Evolutionary conservation across 1,284 basidiomycete species (phyloP), one percentile per base, ranked within the genome.

Genomic region (Rhodotorula glutinis): DNA sequence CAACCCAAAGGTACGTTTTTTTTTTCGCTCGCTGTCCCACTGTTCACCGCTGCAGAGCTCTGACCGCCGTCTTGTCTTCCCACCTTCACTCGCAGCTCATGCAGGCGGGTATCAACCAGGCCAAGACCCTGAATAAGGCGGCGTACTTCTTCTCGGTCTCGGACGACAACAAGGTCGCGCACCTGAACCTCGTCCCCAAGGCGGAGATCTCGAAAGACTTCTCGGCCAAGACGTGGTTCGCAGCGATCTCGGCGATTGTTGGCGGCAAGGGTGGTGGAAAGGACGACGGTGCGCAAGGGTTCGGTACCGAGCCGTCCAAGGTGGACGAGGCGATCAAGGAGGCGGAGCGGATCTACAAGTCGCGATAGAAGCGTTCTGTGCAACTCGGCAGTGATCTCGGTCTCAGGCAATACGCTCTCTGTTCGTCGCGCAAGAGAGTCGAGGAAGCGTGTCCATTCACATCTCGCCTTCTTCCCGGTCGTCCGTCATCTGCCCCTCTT

Each of bases 211-310:
- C 80, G 62, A 80, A 80, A 74, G 86, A 86, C 13, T 82, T 90
- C 60, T 88, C 92, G 78, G 92, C 89, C 33, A 88, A 91, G 70
- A 81, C 79, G 30, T 97, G 93, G 93, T 88, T 92, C 41, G 80
- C 83, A n/a, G 85, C 85, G 63, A 87, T 94, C 11, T 83, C 84
- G 13, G 87, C 87, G 55, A 80, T 93, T 9, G 75, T 96, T 19
- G 92, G 92, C 49, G 93, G 94, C 57, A 96, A 94, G 90, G 91
- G 91, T 66, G 93, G 93, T 66, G 93, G 93, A 27, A 95, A 92
- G 80, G 90, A 91, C 67, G 93, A 96, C 57, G 84, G 85, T 63
- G 89, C 89, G 4, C 91, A 93, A 75, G 93, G 93, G 55, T 86
- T 93, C 25, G 93, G 93, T 53, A 80, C 82, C 16, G 83, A 91